These are phyloP conservation scores for Aspergillus proliferans DNA, from an alignment of 2,329 filamentous ascomycete species.

Conservation along the genomic window DNA sequence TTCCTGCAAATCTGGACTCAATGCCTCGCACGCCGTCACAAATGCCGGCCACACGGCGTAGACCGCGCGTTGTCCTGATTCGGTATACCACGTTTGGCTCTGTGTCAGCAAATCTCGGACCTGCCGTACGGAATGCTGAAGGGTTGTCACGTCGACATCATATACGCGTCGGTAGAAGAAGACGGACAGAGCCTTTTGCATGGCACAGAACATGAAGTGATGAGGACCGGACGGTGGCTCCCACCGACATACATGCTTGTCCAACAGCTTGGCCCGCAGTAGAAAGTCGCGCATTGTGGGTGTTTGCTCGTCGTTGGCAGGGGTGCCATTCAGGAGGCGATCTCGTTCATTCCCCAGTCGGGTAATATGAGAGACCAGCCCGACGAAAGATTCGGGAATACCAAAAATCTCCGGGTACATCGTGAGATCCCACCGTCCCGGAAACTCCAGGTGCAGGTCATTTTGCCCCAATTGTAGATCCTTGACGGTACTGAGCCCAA, in stretches of 20 bases:
- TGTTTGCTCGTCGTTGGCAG: background rate
- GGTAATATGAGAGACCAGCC: slow-evolving; percentile 38
- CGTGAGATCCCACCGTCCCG: slow-evolving; percentile 36
- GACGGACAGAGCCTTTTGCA: slow-evolving; percentile 40
- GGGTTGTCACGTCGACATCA: slow-evolving; percentile 35
- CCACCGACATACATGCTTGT: slow-evolving; percentile 24
- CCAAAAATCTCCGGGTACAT: slow-evolving; percentile 44
- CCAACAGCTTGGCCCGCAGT: slow-evolving; percentile 27
- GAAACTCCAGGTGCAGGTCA: slow-evolving; percentile 39
- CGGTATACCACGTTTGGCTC: slow-evolving; percentile 25
- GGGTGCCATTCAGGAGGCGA: slow-evolving; percentile 14
- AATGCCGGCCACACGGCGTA: slow-evolving; percentile 42
- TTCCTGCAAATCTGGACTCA: slow-evolving; percentile 30
- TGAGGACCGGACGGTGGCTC: background rate
- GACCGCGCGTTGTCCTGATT: slow-evolving; percentile 29
- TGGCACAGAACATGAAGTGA: slow-evolving; percentile 30
- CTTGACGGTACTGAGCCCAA: slow-evolving; percentile 15
- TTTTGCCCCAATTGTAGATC: slow-evolving; percentile 38
- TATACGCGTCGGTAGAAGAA: slow-evolving; percentile 44
- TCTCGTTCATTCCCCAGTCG: slow-evolving; percentile 41
- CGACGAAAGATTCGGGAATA: slow-evolving; percentile 38
- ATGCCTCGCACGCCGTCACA: slow-evolving; percentile 40
- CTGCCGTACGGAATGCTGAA: slow-evolving; percentile 34
- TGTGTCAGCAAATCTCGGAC: slow-evolving; percentile 34
- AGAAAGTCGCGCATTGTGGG: slow-evolving; percentile 26